These are phyloP conservation scores for Xylaria grammica DNA, from an alignment of 495 filamentous ascomycete species.

Conservation along the genomic window DNA sequence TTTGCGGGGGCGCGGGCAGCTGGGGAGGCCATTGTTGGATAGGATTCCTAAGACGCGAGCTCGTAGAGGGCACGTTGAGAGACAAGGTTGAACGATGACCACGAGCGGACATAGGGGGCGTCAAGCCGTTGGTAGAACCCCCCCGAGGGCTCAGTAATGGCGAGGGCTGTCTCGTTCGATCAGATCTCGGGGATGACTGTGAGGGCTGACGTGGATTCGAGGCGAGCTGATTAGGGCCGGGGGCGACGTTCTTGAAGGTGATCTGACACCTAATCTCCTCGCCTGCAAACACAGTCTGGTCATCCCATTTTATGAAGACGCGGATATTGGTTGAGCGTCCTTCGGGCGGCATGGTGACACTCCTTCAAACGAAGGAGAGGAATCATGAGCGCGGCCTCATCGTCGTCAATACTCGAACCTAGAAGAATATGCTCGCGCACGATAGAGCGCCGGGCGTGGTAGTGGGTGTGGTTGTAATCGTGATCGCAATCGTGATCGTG, in stretches of 20 bases:
- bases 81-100: conserved; percentile 65
- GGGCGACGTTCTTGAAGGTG: conserved; percentile 88
- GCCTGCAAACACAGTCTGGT: conserved; percentile 90
- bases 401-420: conserved; percentile 14
- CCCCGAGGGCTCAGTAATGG: conserved; percentile 41
- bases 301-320: conserved; percentile 93
- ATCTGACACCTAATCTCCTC: conserved; percentile 94
- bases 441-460: neutral
- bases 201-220: conserved; percentile 40
- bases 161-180: conserved; percentile 51
- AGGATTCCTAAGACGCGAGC: conserved; percentile 42
- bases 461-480: neutral
- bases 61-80: conserved; percentile 56
- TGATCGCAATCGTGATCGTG: neutral
- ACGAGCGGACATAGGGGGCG: conserved; percentile 45
- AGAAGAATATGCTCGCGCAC: conserved; percentile 9
- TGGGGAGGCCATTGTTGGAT: conserved; percentile 37
- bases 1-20: conserved; percentile 34
- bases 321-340: conserved; percentile 69
- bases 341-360: conserved; percentile 50
- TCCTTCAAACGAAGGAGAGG: conserved; percentile 41
- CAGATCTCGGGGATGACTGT: conserved; percentile 33
- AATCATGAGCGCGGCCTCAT: conserved; percentile 31
- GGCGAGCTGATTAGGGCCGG: conserved; percentile 39
- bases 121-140: conserved; percentile 39